Evolutionary conservation across 371 early-diverging fungal species (phyloP).

Genomic region (Apophysomyces ossiformis): DNA sequence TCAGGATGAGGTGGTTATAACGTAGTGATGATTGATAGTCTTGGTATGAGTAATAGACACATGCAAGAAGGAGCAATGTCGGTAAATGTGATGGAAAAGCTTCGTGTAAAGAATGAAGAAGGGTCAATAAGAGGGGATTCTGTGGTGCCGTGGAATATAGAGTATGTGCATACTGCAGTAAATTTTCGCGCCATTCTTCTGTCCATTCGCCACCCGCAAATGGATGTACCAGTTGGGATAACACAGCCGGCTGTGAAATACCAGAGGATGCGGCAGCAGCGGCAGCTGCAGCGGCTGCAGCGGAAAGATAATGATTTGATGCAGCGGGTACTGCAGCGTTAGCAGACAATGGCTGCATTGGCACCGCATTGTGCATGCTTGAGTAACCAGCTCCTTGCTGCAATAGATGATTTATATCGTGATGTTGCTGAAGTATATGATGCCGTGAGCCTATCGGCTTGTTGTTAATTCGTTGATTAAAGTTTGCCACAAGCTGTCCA

Average conservation of each 20-base stretch:
- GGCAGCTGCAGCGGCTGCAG: constrained; percentile 41
- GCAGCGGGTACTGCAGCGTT: constrained; percentile 12
- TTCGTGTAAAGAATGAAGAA: constrained; percentile 69
- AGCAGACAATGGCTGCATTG: constrained; percentile 20
- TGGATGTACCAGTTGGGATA: constrained; percentile 20
- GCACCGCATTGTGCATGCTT: constrained; percentile 12
- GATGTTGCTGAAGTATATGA: constrained; percentile 15
- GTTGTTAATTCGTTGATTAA: constrained; percentile 21
- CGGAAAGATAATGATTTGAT: constrained; percentile 28
- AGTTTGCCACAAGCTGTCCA: constrained; percentile 20
- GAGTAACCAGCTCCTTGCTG: constrained; percentile 4
- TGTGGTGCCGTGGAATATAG: constrained; percentile 66
- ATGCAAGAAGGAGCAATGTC: constrained; percentile 83
- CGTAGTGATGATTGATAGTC: constrained; percentile 73
- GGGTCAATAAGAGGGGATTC: constrained; percentile 50
- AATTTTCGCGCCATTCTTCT: constrained; percentile 62
- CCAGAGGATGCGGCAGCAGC: constrained; percentile 26
- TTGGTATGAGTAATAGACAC: constrained; percentile 83
- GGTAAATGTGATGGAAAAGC: constrained; percentile 77
- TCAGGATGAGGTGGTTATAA: constrained; percentile 82
- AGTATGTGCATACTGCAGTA: constrained; percentile 70
- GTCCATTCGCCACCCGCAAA: constrained; percentile 30
- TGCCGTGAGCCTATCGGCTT: constrained; percentile 22
- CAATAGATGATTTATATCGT: constrained; percentile 23
- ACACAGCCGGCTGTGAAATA: constrained; percentile 19